Percentiles rank a stretch among this genome's conserved stretches.
Evolutionary conservation across 371 early-diverging fungal species (phyloP).

Genomic region (Syncephalastrum racemosum): DNA sequence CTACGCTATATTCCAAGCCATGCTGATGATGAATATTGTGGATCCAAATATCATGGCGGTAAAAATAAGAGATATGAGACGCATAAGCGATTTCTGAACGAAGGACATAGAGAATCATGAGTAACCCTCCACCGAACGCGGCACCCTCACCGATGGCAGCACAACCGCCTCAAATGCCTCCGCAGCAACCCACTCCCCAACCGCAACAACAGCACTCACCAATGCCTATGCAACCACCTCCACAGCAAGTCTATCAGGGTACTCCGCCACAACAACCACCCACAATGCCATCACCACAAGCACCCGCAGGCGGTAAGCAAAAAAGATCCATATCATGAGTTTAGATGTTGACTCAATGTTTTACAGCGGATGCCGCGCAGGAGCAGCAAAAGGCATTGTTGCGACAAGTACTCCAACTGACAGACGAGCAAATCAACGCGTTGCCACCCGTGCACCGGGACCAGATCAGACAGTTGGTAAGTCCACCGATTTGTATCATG

Average conservation of each 20-base stretch:
- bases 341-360: neutral
- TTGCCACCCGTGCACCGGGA: constrained; percentile 55
- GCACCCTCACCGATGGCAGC: constrained; percentile 22
- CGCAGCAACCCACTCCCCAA: constrained; percentile 8
- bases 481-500: neutral
- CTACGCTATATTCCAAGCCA: constrained; percentile 85
- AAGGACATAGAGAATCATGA: constrained; percentile 37
- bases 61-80: constrained; percentile 5
- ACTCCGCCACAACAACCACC: neutral
- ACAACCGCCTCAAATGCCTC: constrained; percentile 22
- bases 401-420: constrained; percentile 53
- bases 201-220: constrained; percentile 20
- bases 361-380: constrained; percentile 28
- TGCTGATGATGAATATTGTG: constrained; percentile 81
- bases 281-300: constrained; percentile 23
- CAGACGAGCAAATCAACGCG: constrained; percentile 54
- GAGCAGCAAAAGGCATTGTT: constrained; percentile 52
- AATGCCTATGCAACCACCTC: constrained; percentile 21
- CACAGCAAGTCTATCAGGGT: constrained; percentile 7
- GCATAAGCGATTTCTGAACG: neutral
- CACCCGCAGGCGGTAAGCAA: constrained; percentile 10
- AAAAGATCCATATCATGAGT: neutral
- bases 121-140: constrained; percentile 17
- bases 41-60: constrained; percentile 79
- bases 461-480: constrained; percentile 56